Percentiles rank a stretch among this genome's conserved stretches.
Evolutionary conservation across 306 rosid genomes (phyloP).

Genomic region (Gleditsia sinensis): DNA sequence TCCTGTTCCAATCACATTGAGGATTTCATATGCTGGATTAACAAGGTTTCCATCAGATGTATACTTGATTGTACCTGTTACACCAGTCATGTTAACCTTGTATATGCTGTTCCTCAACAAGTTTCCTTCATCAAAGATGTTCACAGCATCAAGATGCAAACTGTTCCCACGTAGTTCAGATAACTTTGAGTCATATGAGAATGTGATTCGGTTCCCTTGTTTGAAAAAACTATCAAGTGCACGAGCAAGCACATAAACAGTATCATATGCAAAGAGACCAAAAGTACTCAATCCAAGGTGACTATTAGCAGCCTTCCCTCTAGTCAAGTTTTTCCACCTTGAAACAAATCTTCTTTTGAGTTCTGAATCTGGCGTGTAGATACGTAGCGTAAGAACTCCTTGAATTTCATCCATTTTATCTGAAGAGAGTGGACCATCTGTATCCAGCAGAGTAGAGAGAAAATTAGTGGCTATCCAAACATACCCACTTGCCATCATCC

Average conservation of each 20-base stretch:
- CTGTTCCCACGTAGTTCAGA: slow-evolving; percentile 30
- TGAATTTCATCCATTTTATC: slow-evolving; percentile 57
- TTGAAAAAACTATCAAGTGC: slow-evolving; percentile 76
- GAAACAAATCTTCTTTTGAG: slow-evolving; percentile 66
- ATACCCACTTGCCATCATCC: slow-evolving; percentile 84
- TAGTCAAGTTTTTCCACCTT: slow-evolving; percentile 81
- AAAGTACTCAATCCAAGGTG: slow-evolving; percentile 56
- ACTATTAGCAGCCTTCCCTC: slow-evolving; percentile 31
- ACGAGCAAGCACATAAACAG: slow-evolving; percentile 82
- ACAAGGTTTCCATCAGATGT: slow-evolving; percentile 58
- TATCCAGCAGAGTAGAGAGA: slow-evolving; percentile 68
- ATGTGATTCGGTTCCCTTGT: slow-evolving; percentile 68
- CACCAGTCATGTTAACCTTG: slow-evolving; percentile 69
- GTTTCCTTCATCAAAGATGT: slow-evolving; percentile 67
- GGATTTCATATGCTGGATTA: slow-evolving; percentile 74
- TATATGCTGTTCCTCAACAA: slow-evolving; percentile 54
- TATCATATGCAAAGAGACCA: slow-evolving; percentile 80
- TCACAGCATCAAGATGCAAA: slow-evolving; percentile 72
- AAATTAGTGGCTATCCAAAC: slow-evolving; percentile 90
- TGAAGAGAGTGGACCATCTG: slow-evolving; percentile 46
- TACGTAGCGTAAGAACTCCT: slow-evolving; percentile 76
- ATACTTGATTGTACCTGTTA: slow-evolving; percentile 67
- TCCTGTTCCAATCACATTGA: slow-evolving; percentile 80
- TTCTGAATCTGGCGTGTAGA: slow-evolving; percentile 70
- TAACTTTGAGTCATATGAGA: slow-evolving; percentile 68